phyloP scores from a whole-genome alignment of 495 filamentous ascomycete genomes.

The Neurospora sp. region DNA sequence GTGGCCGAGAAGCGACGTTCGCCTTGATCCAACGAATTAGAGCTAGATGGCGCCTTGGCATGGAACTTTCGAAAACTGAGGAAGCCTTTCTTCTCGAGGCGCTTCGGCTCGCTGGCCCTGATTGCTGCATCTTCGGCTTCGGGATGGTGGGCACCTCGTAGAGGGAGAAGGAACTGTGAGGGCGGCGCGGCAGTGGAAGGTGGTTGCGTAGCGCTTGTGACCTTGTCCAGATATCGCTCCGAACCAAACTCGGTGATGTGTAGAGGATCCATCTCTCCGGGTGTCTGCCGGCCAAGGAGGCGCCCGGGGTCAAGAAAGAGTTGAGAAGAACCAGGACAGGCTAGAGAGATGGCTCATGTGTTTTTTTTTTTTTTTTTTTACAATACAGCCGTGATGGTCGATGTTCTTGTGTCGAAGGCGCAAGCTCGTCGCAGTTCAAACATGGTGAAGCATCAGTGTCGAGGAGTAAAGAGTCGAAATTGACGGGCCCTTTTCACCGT shows the following conservation, averaged over 20 bases:
- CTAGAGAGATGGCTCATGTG: background rate
- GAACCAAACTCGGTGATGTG: conserved; percentile 51
- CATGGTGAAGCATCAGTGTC: conserved; percentile 36
- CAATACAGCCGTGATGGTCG: conserved; percentile 21
- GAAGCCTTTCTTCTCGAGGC: conserved; percentile 23
- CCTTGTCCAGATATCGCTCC: conserved; percentile 42
- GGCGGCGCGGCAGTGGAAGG: conserved; percentile 2
- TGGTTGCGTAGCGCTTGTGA: conserved; percentile 24
- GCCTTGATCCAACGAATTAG: conserved; percentile 3
- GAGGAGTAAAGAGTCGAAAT: background rate
- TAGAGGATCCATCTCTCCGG: conserved; percentile 38
- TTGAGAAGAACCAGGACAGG: conserved; percentile 8
- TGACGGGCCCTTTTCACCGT: background rate
- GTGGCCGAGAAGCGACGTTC: conserved; percentile 13
- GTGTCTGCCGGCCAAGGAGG: conserved; percentile 7
- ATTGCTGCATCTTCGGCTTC: conserved; percentile 11
- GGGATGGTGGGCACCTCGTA: conserved; percentile 22
- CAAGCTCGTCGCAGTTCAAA: conserved; percentile 29
- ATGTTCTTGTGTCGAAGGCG: conserved; percentile 20
- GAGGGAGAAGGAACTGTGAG: conserved; percentile 32
- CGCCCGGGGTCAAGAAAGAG: conserved; percentile 12
- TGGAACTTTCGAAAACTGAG: conserved; percentile 20
- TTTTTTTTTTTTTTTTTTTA: background rate
- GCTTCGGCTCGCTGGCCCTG: conserved; percentile 25
- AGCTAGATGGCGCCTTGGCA: conserved; percentile 6